These are phyloP conservation scores for Sporobolus alterniflorus DNA, from an alignment of 202 grass and related monocot genomes.

Conservation along the genomic window DNA sequence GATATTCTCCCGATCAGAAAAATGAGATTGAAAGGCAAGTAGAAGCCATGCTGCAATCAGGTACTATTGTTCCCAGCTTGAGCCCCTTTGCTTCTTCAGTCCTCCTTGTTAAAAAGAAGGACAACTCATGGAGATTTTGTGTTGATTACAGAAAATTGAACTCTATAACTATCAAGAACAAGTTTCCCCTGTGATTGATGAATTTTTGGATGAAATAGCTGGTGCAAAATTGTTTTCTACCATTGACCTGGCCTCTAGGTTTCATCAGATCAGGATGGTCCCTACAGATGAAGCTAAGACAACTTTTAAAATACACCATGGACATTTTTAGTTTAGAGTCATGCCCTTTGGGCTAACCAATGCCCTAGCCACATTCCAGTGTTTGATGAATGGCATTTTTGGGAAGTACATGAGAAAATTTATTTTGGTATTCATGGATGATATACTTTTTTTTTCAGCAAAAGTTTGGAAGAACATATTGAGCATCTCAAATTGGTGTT, in stretches of 20 bases:
- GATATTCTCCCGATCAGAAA: neutral
- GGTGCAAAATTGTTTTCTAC: neutral
- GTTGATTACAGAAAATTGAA: neutral
- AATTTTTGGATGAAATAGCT: neutral
- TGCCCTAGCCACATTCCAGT: no score
- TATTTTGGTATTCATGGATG: no score
- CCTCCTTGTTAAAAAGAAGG: neutral
- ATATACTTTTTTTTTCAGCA: no score
- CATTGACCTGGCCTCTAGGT: neutral
- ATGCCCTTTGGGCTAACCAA: no score
- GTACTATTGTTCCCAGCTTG: neutral
- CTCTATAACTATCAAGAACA: neutral
- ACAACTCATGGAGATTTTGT: neutral
- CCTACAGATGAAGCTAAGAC: neutral
- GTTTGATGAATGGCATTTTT: no score
- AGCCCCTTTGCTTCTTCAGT: neutral
- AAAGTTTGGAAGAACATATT: no score
- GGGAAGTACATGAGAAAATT: no score
- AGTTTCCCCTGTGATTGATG: neutral
- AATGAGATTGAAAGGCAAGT: neutral
- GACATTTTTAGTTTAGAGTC: no score
- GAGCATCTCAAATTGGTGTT: no score
- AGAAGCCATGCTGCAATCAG: neutral
- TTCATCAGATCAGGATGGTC: neutral
- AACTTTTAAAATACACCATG: neutral